A percentile compares a stretch with the other conserved stretches of the same genome.
These are phyloP conservation scores for Trichophaea hybrida DNA, from an alignment of 2,329 filamentous ascomycete genomes.

Conservation along the genomic window DNA sequence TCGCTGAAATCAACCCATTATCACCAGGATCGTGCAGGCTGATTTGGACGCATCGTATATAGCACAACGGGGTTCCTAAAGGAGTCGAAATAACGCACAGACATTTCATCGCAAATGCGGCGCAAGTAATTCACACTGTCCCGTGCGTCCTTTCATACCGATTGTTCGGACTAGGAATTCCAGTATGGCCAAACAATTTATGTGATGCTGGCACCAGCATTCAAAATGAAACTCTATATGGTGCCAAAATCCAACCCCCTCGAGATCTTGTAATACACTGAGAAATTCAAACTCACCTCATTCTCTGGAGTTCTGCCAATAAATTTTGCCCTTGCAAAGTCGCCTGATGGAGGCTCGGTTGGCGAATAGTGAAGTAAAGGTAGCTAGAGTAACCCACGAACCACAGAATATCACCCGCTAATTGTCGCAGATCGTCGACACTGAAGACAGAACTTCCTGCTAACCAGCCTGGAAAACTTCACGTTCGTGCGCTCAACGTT, in stretches of 20 bases:
- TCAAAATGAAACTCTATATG: slow-evolving; percentile 55
- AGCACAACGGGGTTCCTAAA: slow-evolving; percentile 67
- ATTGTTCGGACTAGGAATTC: background rate
- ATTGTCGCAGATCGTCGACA: slow-evolving; percentile 29
- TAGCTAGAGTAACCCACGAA: slow-evolving; percentile 37
- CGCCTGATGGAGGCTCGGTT: slow-evolving; percentile 45
- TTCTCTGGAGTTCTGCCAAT: slow-evolving; percentile 60
- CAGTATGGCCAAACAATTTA: slow-evolving; percentile 51
- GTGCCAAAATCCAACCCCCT: slow-evolving; percentile 67
- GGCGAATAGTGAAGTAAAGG: slow-evolving; percentile 55
- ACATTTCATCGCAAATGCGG: slow-evolving; percentile 59
- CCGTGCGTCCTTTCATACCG: background rate
- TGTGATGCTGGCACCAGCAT: slow-evolving; percentile 43
- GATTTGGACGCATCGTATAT: background rate
- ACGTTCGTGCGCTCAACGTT: slow-evolving; percentile 56
- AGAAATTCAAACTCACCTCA: slow-evolving; percentile 53
- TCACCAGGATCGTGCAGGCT: background rate
- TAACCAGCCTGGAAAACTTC: slow-evolving; percentile 53
- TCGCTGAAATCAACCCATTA: background rate
- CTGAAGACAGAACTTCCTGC: slow-evolving; percentile 41
- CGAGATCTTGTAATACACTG: slow-evolving; percentile 52
- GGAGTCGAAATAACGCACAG: slow-evolving; percentile 69
- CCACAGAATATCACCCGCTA: background rate
- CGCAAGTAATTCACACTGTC: slow-evolving; percentile 39
- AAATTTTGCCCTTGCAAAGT: slow-evolving; percentile 56